Evolutionary conservation across 306 rosid genomes (phyloP), one percentile per base, ranked within the genome.

Genomic region (Hippophae gyantsensis): DNA sequence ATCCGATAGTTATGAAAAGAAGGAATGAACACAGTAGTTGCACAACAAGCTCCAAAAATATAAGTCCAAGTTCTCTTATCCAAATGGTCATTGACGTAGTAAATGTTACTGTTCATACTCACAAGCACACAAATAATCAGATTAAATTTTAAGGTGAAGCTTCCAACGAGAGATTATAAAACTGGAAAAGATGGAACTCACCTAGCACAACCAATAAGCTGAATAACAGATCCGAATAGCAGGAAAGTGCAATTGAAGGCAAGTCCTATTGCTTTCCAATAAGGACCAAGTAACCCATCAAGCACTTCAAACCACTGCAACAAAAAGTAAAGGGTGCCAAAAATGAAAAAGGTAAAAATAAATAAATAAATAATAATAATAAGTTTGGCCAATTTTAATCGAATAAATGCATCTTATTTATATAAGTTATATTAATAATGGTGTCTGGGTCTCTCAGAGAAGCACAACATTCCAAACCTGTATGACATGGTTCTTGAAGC

Each of bases 171-270:
- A 6, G 7, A 10, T 5, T 26, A 1, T 38, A 43, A 61, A 53
- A 57, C 11, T 6, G 41, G 10, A 61, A 71, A 55, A 26, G 38
- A 32, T 32, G 38, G 38, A 32, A 32, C 38, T 45, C n/a, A 88
- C 99, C 99, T 92, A 53, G 99, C 99, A 68, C 99, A 92, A 63
- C 84, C 99, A 74, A 92, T 92, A 11, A 92, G 97, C 87, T 92
- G 99, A 43, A 92, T 92, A 66, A 92, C 99, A 68, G 99, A 85
- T 77, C 99, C 99, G 56, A 88, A 92, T 14, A 92, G 85, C 9
- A 92, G 95, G 83, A 92, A 92, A 70, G 99, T 92, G 64, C 99
- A 92, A 76, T 92, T 92, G 85, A 92, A 92, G 50, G 88, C 96
- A 48, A 92, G 81, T 65, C 99, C 99, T 65, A 69, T 41, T 9